Evolutionary conservation across 1,139 yeast species (phyloP).

Genomic region (Hanseniaspora gamundiae): DNA sequence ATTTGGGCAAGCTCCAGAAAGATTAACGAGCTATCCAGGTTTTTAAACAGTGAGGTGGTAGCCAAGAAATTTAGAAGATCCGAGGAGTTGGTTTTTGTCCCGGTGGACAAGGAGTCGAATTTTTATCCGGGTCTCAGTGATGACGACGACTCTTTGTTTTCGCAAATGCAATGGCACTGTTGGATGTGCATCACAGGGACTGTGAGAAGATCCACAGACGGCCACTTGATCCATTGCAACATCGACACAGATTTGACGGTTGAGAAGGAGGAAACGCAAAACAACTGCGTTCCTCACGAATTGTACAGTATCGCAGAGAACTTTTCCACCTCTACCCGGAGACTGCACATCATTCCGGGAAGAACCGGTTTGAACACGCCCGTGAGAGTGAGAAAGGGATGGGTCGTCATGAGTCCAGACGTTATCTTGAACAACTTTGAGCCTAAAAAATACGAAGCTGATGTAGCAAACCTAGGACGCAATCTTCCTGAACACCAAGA

Average conservation of each 20-base stretch:
- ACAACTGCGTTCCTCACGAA: constrained; percentile 56
- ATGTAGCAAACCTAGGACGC: constrained; percentile 31
- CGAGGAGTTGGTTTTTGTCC: constrained; percentile 70
- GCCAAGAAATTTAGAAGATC: constrained; percentile 73
- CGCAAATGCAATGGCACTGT: constrained; percentile 77
- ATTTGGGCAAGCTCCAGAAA: constrained; percentile 77
- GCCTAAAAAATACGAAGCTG: constrained; percentile 31
- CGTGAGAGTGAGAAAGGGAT: constrained; percentile 66
- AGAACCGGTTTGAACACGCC: constrained; percentile 50
- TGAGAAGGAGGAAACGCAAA: constrained; percentile 29
- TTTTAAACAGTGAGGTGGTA: constrained; percentile 48
- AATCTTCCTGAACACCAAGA: constrained; percentile 57
- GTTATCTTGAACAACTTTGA: constrained; percentile 61
- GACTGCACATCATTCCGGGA: constrained; percentile 75
- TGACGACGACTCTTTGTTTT: constrained; percentile 34
- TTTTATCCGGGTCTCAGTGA: constrained; percentile 42
- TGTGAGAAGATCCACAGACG: constrained; percentile 72
- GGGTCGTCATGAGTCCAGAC: constrained; percentile 88
- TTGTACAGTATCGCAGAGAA: constrained; percentile 82
- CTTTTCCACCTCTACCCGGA: constrained; percentile 67
- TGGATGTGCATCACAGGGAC: constrained; percentile 98
- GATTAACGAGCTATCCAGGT: constrained; percentile 46
- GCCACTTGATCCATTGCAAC: constrained; percentile 80
- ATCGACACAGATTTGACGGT: constrained; percentile 80
- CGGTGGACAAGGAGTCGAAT: constrained; percentile 46